Evolutionary conservation across 2,329 filamentous ascomycete genomes (phyloP).

Genomic region (Arachnomyces sp.): DNA sequence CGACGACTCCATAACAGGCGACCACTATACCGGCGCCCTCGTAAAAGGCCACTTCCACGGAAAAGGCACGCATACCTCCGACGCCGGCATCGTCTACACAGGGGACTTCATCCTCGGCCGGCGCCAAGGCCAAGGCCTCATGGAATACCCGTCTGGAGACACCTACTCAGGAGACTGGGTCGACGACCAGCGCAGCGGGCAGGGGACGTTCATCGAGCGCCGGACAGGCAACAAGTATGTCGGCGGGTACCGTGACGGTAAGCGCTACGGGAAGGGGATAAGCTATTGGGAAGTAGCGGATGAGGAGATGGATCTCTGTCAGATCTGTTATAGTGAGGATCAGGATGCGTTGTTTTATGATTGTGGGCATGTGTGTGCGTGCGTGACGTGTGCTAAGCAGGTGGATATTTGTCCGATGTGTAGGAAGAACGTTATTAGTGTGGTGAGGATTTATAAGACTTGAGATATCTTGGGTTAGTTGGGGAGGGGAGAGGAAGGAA

Average conservation of each 20-base stretch:
- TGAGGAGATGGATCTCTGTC: constrained; percentile 50
- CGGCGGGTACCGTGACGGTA: constrained; percentile 53
- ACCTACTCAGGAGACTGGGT: constrained; percentile 40
- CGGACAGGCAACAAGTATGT: constrained; percentile 53
- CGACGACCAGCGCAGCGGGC: constrained; percentile 43
- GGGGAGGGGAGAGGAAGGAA: too few relatives aligned
- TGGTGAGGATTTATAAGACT: constrained; percentile 49
- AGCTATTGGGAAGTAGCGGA: constrained; percentile 55
- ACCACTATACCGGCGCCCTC: constrained; percentile 49
- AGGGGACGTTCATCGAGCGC: constrained; percentile 48
- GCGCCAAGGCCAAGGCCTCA: constrained; percentile 48
- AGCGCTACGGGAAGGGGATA: constrained; percentile 53
- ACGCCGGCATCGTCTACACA: constrained; percentile 48
- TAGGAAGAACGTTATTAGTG: constrained; percentile 46
- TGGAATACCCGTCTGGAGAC: constrained; percentile 49
- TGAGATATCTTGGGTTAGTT: constrained; percentile 13
- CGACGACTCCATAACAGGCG: constrained; percentile 45
- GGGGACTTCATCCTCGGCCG: constrained; percentile 46
- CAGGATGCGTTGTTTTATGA: constrained; percentile 55
- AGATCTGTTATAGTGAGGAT: constrained; percentile 54
- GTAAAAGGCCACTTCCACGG: constrained; percentile 46
- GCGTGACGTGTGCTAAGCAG: constrained; percentile 50
- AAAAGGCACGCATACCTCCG: constrained; percentile 44
- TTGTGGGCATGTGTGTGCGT: constrained; percentile 56
- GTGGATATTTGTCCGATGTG: constrained; percentile 55